Evolutionary conservation across 139 green algal genomes (phyloP), one percentile per base, ranked within the genome.

Genomic region (Chlorella sorokiniana): DNA sequence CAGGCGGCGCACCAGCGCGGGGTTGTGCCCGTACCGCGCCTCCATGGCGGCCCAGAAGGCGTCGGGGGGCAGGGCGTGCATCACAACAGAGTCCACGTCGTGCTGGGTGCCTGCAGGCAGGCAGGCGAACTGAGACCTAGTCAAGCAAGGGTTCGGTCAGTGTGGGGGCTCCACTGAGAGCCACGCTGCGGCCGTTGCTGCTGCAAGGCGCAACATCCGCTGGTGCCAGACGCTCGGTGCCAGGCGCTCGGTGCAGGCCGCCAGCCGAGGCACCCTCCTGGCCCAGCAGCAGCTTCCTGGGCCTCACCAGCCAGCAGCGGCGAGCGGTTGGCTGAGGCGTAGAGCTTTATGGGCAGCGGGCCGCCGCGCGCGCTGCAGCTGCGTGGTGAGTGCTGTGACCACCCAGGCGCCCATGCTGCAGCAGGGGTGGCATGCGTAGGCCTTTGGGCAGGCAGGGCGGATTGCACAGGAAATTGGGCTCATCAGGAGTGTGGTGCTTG

Each of bases 361-460:
- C 70, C 61, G 18, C 68, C 67, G 0, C 69, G 23, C 1, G n/a
- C 85, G 54, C 52, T 59, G 44, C 3, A 92, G 70, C 69, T 86
- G 84, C 81, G 89, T 65, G 3, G 76, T 61, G 10, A 88, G 73
- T 40, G 82, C 72, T 23, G 85, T 89, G 3, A 69, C 88, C 25
- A 92, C 74, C 89, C 89, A 92, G 2, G 83, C 88, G 9, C 88
- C 89, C 88, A 92, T 89, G 88, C 85, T 65, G 56, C 56, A 65
- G 16, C n/a, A n/a, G n/a, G n/a, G n/a, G n/a, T n/a, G n/a, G n/a
- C n/a, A n/a, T n/a, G n/a, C n/a, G n/a, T n/a, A n/a, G n/a, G n/a
- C n/a, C n/a, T n/a, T n/a, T n/a, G n/a, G n/a, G n/a, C n/a, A n/a
- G n/a, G n/a, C n/a, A n/a, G n/a, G n/a, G n/a, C n/a, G n/a, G n/a